These are phyloP conservation scores for Diplodia sapinea DNA, from an alignment of 2,329 filamentous ascomycete species.

Conservation along the genomic window DNA sequence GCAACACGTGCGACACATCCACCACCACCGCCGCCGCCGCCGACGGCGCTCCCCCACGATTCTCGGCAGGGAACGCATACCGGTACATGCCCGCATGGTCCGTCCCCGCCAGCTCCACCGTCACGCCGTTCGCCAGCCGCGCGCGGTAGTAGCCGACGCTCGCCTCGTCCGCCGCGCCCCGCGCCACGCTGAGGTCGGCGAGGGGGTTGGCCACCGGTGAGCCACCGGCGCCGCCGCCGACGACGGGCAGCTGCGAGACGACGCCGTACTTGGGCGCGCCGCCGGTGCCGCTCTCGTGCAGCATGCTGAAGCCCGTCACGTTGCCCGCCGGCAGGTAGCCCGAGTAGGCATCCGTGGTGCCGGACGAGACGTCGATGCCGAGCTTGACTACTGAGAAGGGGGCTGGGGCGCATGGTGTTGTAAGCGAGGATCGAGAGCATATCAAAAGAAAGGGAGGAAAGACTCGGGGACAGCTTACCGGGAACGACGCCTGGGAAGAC, in stretches of 20 bases:
- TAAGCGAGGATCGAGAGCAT: background rate
- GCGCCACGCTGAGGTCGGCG: constrained; percentile 59
- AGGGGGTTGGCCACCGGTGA: constrained; percentile 56
- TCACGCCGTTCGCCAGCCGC: constrained; percentile 59
- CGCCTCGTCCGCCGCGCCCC: constrained; percentile 58
- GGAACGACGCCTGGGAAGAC: constrained; percentile 47
- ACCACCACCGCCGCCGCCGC: constrained; percentile 55
- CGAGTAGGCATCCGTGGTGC: constrained; percentile 44
- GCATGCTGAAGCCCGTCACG: constrained; percentile 46
- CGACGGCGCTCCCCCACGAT: background rate
- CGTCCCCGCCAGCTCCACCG: constrained; percentile 64
- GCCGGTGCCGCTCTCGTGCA: constrained; percentile 46
- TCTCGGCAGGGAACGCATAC: constrained; percentile 61
- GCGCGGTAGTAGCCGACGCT: constrained; percentile 68
- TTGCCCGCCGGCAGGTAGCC: constrained; percentile 43
- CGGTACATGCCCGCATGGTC: constrained; percentile 63
- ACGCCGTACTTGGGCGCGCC: constrained; percentile 46
- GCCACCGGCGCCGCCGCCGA: too few species aligned
- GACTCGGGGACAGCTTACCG: constrained; percentile 31
- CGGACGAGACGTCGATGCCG: constrained; percentile 43
- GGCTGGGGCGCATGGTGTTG: constrained; percentile 32
- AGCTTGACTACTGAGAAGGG: constrained; percentile 48
- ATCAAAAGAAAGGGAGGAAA: background rate
- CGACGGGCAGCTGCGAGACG: constrained; percentile 45
- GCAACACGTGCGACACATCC: constrained; percentile 68